These are phyloP conservation scores for Yamadazyma aaseri DNA, from an alignment of 1,139 yeast genomes.

Conservation along the genomic window DNA sequence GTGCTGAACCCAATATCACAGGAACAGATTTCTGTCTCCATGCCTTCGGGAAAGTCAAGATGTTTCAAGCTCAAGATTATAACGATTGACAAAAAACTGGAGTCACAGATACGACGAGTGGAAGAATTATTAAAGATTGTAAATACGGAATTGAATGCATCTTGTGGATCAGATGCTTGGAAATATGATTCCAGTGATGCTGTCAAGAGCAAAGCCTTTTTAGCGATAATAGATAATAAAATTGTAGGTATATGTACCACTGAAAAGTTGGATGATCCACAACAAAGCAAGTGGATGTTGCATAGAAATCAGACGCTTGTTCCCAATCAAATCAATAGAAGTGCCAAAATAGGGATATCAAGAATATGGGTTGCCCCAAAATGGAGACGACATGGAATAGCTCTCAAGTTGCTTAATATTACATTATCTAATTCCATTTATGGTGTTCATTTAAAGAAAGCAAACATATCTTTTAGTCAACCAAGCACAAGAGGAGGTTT, in stretches of 20 bases:
- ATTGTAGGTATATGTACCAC: conserved; percentile 57
- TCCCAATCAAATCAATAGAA: conserved; percentile 29
- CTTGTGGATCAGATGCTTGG: conserved; percentile 53
- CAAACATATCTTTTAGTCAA: conserved; percentile 65
- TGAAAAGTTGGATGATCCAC: conserved; percentile 27
- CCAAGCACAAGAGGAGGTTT: conserved; percentile 63
- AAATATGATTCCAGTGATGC: conserved; percentile 15
- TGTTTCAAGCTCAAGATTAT: conserved; percentile 9
- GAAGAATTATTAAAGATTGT: conserved; percentile 43
- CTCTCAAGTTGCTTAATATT: conserved; percentile 37
- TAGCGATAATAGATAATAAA: conserved; percentile 35
- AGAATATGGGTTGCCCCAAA: conserved; percentile 61
- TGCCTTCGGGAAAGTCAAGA: background rate
- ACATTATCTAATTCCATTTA: conserved; percentile 47
- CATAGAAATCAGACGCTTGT: conserved; percentile 32
- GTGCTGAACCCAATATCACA: background rate
- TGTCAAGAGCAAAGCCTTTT: conserved; percentile 45
- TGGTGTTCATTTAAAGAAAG: conserved; percentile 44
- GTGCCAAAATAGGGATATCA: conserved; percentile 53
- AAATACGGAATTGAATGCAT: conserved; percentile 61
- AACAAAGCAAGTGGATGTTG: conserved; percentile 50
- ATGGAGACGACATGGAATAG: conserved; percentile 55
- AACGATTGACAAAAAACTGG: conserved; percentile 17
- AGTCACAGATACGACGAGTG: conserved; percentile 23
- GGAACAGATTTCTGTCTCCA: background rate